These are phyloP conservation scores for Trypanosoma melophagium DNA, from an alignment of 208 protist genomes.

Conservation along the genomic window DNA sequence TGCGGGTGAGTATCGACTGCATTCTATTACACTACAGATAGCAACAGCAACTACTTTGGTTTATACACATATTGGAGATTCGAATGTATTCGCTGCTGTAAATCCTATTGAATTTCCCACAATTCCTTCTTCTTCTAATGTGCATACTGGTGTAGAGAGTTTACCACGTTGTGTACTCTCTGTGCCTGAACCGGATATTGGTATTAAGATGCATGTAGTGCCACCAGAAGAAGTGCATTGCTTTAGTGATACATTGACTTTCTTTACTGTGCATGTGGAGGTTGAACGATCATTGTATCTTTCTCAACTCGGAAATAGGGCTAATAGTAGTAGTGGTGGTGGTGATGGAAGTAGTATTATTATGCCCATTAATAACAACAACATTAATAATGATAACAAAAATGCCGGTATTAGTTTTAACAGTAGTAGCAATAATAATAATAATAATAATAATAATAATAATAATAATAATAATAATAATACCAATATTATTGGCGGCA, in stretches of 20 bases:
- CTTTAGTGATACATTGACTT: slow-evolving; percentile 62
- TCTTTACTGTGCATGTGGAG: slow-evolving; percentile 56
- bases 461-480: too few relatives aligned
- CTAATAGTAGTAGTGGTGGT: too few relatives aligned
- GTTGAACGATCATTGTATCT: slow-evolving; percentile 35
- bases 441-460: too few relatives aligned
- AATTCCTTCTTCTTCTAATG: slow-evolving; percentile 1
- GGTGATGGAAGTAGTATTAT: too few relatives aligned
- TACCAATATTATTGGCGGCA: too few relatives aligned
- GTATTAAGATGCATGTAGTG: slow-evolving; percentile 43
- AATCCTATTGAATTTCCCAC: slow-evolving; percentile 1
- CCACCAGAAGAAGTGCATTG: slow-evolving; percentile 55
- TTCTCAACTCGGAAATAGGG: neutral
- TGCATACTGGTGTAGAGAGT: neutral
- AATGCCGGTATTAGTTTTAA: too few relatives aligned
- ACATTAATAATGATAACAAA: too few relatives aligned
- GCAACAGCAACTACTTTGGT: slow-evolving; percentile 29
- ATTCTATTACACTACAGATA: slow-evolving; percentile 43
- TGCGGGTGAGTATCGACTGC: slow-evolving; percentile 62
- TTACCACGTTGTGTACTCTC: slow-evolving; percentile 28
- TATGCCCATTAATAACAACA: too few relatives aligned
- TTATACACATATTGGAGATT: neutral
- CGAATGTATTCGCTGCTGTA: neutral
- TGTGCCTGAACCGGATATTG: slow-evolving; percentile 57
- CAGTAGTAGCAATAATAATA: too few relatives aligned